Base-by-base conservation (phyloP, 176 grass and related monocot genomes). In the Cymbopogon citratus region DNA sequence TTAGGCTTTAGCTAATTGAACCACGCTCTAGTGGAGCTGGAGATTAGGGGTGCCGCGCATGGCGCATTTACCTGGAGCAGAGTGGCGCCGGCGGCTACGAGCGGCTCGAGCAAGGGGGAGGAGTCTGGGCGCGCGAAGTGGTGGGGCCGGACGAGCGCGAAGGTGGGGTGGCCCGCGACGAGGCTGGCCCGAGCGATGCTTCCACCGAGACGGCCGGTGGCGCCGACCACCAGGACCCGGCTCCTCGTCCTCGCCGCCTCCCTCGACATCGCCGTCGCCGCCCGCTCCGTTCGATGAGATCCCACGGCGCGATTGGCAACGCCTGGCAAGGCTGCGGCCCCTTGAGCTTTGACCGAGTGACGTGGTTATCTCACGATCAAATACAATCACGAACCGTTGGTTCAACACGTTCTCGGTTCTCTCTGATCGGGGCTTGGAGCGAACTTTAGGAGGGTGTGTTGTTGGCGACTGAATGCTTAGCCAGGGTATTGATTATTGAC, bases 211-310 rank as follows among this genome's bases (percentile, higher is more conserved):
- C 76, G 85, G 35, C 94, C 94, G 11, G 94, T 93, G 76, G 91
- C 86, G n/a, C 94, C 94, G 31, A 97, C 80, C 71, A 97, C 89
- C 81, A 97, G 71, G 12, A 97, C 94, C 74, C 81, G 85, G 91
- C 94, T 91, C 81, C 69, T 85, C 69, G 63, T 86, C 79, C 74
- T 78, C 59, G 31, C 6, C 75, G 48, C 79, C 73, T 56, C 82
- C 57, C 59, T 71, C 0, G 85, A 80, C 89, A 74, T 76, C 39
- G 4, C 82, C 81, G 83, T 14, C 54, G 14, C 40, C 41, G 40
- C 43, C 43, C 43, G 27, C 19, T 49, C 21, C 21, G 27, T 18
- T 35, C 49, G 79, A 63, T 7, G 19, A 52, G 69, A 56, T 73
- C 34, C 5, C 5, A 43, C 38, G 40, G 36, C 33, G 21, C 33